Conservation (phyloP, 2,329 filamentous ascomycete genomes). For the Aureobasidium melanogenum region DNA sequence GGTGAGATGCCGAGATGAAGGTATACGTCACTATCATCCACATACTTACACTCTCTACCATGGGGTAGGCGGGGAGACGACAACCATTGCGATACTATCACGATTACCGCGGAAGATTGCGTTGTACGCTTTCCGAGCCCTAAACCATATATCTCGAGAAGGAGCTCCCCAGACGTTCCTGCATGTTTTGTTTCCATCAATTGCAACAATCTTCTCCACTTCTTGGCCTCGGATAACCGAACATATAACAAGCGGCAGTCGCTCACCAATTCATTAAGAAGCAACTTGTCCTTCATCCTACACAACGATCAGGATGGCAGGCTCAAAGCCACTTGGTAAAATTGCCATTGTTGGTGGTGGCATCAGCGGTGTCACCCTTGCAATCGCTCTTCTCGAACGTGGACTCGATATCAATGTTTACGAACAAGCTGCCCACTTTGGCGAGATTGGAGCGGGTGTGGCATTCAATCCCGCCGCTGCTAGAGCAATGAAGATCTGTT, state of each 20-base stretch:
- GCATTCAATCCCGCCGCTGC: constrained; percentile 47
- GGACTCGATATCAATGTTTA: constrained; percentile 43
- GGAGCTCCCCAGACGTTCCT: not conserved
- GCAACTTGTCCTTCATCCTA: not conserved
- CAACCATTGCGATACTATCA: not conserved
- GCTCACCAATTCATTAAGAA: not conserved
- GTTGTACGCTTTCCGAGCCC: not conserved
- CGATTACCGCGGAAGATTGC: not conserved
- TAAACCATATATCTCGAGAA: not conserved
- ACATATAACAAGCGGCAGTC: not conserved
- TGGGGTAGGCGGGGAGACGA: not conserved
- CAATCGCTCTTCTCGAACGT: constrained; percentile 40
- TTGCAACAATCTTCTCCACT: not conserved
- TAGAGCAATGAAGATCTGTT: constrained; percentile 46
- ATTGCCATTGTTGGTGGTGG: constrained; percentile 53
- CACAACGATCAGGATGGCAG: not conserved
- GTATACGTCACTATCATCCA: not conserved
- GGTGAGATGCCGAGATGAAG: not conserved
- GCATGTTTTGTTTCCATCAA: not conserved
- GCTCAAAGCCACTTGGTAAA: constrained; percentile 29
- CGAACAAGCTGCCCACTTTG: constrained; percentile 46
- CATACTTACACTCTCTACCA: not conserved
- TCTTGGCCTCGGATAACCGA: not conserved
- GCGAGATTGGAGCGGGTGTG: constrained; percentile 51
- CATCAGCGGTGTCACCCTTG: constrained; percentile 48